Evolutionary conservation across 352 stramenopile genomes (phyloP), one percentile per base, ranked within the genome.

Genomic region (Globisporangium parvum): DNA sequence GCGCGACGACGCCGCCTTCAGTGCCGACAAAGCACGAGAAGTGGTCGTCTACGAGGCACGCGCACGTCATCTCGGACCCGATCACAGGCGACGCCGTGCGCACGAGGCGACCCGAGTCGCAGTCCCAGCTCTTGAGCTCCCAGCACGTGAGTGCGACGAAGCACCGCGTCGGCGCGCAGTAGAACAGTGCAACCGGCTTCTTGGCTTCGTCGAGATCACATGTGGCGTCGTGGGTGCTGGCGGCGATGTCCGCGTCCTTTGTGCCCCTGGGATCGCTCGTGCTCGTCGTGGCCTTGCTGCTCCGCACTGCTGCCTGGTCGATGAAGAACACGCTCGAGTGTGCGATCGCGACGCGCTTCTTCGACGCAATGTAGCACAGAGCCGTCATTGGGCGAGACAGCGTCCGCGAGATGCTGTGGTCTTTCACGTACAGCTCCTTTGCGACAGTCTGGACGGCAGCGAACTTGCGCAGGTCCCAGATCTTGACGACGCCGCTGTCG

Each of bases 241-340:
- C 23, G 6, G 2, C 45, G 2, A 35, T 5, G 2, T 33, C 20
- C 5, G 2, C 20, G 10, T 24, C 45, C 8, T 20, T 23, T 6
- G 26, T 24, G 26, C 14, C 18, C 9, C 23, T 26, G 6, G 24
- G 39, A 15, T 40, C 8, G 17, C 6, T 49, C 24, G 24, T 20
- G 39, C 31, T 31, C 26, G 6, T 6, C 3, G 6, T n/a, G 44
- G n/a, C 10, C 20, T 26, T 37, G 31, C 6, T 18, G 14, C 18
- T 33, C 17, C n/a, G 6, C 48, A 41, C 62, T n/a, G 23, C 26
- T 12, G 33, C n/a, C 18, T 70, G 53, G 18, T 84, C 76, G 20
- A 87, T 51, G 53, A 88, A 88, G 45, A 75, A 80, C 28, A 88
- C 55, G 0, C 46, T 68, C 0, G 78, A 87, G 39, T 85, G 71